Evolutionary conservation across 1,284 basidiomycete species (phyloP).

Genomic region (Cryptococcus deneoformans): DNA sequence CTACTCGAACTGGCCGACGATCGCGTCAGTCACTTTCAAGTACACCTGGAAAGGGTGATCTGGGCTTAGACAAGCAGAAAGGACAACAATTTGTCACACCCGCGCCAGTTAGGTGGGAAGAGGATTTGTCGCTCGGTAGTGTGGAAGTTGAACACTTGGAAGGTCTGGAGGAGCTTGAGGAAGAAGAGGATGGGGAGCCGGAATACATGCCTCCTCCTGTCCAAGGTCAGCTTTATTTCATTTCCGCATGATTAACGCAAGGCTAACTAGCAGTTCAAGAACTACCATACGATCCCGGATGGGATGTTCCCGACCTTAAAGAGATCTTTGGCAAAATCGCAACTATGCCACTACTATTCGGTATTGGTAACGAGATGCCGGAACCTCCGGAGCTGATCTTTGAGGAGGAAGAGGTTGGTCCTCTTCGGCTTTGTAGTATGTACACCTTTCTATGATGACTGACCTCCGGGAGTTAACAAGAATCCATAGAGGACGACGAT

Average conservation of each 20-base stretch:
- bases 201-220: constrained; percentile 39
- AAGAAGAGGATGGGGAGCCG: constrained; percentile 23
- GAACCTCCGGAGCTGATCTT: constrained; percentile 9
- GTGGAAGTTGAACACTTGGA: constrained; percentile 27
- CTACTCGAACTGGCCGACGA: constrained; percentile 28
- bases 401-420: background rate
- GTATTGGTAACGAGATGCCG: constrained; percentile 1
- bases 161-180: constrained; percentile 20
- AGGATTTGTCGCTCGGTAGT: constrained; percentile 35
- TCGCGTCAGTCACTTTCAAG: constrained; percentile 21
- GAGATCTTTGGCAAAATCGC: constrained; percentile 14
- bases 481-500: constrained; percentile 19
- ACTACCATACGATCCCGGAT: constrained; percentile 25
- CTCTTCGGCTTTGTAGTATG: constrained; percentile 17
- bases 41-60: constrained; percentile 12
- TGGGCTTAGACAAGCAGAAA: background rate
- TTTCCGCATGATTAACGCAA: background rate
- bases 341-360: constrained; percentile 22
- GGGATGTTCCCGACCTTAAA: constrained; percentile 17
- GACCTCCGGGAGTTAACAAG: background rate
- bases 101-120: constrained; percentile 31
- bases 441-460: background rate
- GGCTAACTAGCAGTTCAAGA: constrained; percentile 8
- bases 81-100: constrained; percentile 22
- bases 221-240: constrained; percentile 17